phyloP scores from a whole-genome alignment of 805 yeast species.

The Schizosaccharomyces cryophilus region DNA sequence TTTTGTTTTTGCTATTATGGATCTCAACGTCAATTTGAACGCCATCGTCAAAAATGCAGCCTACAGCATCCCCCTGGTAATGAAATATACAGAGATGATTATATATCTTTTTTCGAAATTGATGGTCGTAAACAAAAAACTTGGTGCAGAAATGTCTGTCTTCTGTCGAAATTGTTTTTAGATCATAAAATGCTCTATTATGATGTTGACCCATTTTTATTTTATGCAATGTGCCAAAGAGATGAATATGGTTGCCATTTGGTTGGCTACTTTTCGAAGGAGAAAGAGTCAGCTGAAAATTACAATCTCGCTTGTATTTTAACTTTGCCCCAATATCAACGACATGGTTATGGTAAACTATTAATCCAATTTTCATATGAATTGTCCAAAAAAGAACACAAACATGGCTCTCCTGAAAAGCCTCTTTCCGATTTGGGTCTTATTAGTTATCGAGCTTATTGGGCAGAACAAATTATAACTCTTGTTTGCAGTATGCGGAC shows the following conservation, averaged over 20 bases:
- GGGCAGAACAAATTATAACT: constrained; percentile 76
- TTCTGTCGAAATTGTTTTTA: constrained; percentile 66
- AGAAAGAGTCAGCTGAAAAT: constrained; percentile 82
- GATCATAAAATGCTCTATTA: constrained; percentile 93
- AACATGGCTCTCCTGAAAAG: constrained; percentile 90
- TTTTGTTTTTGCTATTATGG: constrained; percentile 75
- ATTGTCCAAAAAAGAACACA: constrained; percentile 64
- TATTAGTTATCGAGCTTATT: constrained; percentile 75
- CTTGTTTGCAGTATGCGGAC: constrained; percentile 20
- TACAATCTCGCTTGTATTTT: constrained; percentile 94
- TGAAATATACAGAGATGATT: constrained; percentile 81
- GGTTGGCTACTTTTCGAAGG: constrained; percentile 91
- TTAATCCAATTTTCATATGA: constrained; percentile 85
- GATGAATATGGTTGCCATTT: constrained; percentile 85
- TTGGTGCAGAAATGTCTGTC: constrained; percentile 89
- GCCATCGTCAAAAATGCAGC: constrained; percentile 70
- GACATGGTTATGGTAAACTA: constrained; percentile 80
- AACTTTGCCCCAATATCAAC: constrained; percentile 86
- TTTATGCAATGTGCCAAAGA: constrained; percentile 80
- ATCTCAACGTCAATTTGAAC: constrained; percentile 68
- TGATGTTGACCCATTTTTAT: constrained; percentile 92
- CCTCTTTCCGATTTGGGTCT: constrained; percentile 89
- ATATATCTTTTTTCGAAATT: constrained; percentile 85
- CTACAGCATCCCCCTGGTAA: constrained; percentile 95
- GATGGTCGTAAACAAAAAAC: constrained; percentile 91